Base-by-base conservation (phyloP, 768 basidiomycete species). In the Podaxis mareebaensis region DNA sequence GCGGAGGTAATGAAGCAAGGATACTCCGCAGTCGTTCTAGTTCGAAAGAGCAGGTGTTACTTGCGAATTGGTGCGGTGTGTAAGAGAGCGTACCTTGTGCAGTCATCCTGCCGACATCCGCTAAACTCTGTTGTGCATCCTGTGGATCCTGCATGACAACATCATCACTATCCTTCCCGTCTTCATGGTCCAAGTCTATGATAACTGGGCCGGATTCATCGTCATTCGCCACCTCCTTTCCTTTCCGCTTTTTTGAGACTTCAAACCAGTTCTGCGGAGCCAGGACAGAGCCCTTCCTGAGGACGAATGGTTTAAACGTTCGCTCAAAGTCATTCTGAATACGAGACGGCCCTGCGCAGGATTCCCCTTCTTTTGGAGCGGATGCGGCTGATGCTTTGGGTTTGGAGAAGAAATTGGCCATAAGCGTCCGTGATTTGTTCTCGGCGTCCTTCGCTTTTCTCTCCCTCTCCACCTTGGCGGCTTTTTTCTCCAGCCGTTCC, bases 331-430 rank as follows among this genome's bases (percentile, higher is more conserved):
- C 90, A 15, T 84, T 83, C 30, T 79, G 78, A 2, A 73, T 66
- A 33, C 69, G 71, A 5, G 79, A 79, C 52, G 85, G 72, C 49
- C 74, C 77, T 17, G 75, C 75, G 58, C 73, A 72, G 8, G 75
- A 70, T 39, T 70, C 68, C 1, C 71, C 68, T 13, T 69, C 68
- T 51, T 73, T 73, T 22, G 66, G 65, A 44, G 65, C 69, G 46
- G 68, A 69, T 52, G 62, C 64, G 58, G 66, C 60, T 38, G 74
- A 65, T 20, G 69, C 65, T 67, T 84, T 85, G 8, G 84, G 72
- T 70, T 91, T 92, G 33, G 82, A 79, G 72, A 95, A 93, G 78
- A 94, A 95, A 70, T 76, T 90, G 0, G 85, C 82, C 86, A 96
- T 87, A 12, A 92, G 75, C 7, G 86, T 88, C 33, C 87, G 84